These are phyloP conservation scores for Rhizopus stolonifer DNA, from an alignment of 371 early-diverging fungal genomes.

Conservation along the genomic window DNA sequence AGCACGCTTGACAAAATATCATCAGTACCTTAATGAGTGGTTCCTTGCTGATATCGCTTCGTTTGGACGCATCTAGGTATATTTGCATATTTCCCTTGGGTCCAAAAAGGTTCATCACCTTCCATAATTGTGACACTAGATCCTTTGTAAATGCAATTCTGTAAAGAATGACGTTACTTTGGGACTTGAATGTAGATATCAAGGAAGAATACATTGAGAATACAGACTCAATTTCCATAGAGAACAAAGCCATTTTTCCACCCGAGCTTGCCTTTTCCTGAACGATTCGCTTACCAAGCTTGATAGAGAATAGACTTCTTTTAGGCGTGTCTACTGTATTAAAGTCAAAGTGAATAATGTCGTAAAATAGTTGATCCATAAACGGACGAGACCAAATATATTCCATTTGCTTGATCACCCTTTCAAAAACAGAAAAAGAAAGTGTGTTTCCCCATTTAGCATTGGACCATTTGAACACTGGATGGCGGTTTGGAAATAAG, in stretches of 20 bases:
- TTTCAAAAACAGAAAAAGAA: constrained; percentile 39
- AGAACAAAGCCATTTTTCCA: constrained; percentile 28
- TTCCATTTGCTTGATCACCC: constrained; percentile 52
- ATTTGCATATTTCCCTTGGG: constrained; percentile 57
- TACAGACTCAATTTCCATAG: constrained; percentile 51
- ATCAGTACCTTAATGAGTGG: constrained; percentile 58
- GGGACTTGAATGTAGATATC: constrained; percentile 41
- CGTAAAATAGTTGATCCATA: constrained; percentile 42
- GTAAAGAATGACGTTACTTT: constrained; percentile 54
- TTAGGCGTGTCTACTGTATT: no score
- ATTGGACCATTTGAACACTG: constrained; percentile 65
- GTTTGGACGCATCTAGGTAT: constrained; percentile 55
- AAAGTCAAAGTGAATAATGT: constrained; percentile 34
- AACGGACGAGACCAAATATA: constrained; percentile 61
- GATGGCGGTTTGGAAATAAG: constrained; percentile 55
- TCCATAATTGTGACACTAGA: constrained; percentile 64
- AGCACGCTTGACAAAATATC: constrained; percentile 63
- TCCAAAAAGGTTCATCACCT: constrained; percentile 59
- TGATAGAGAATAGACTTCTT: background rate
- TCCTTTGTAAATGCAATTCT: constrained; percentile 59
- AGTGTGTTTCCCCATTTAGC: constrained; percentile 42
- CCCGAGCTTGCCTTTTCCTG: background rate
- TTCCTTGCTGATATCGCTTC: constrained; percentile 52
- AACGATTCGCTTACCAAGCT: constrained; percentile 1
- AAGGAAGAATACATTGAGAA: constrained; percentile 56